These are phyloP conservation scores for Suillus bovinus DNA, from an alignment of 768 basidiomycete species.

Conservation along the genomic window DNA sequence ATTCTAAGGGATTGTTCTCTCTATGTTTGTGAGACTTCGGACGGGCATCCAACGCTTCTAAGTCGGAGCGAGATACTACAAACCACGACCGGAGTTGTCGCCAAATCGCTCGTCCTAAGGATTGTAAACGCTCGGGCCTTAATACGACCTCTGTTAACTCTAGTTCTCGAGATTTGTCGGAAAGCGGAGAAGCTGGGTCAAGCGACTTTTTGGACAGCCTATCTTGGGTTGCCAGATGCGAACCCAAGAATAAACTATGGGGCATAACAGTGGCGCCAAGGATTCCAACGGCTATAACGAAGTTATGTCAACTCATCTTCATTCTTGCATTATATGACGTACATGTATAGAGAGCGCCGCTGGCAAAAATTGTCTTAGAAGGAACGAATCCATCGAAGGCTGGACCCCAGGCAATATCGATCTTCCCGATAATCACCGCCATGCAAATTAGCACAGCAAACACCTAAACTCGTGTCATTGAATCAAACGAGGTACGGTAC, in stretches of 20 bases:
- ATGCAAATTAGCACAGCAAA: constrained; percentile 78
- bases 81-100: constrained; percentile 22
- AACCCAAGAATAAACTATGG: constrained; percentile 89
- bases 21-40: constrained; percentile 51
- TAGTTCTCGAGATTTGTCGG: neutral
- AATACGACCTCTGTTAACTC: neutral
- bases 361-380: constrained; percentile 58
- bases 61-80: constrained; percentile 23
- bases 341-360: constrained; percentile 68
- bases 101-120: neutral
- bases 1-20: constrained; percentile 54
- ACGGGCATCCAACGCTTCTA: constrained; percentile 21
- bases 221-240: constrained; percentile 82
- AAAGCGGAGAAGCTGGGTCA: constrained; percentile 10
- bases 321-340: constrained; percentile 23
- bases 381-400: constrained; percentile 80
- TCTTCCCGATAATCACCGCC: constrained; percentile 69
- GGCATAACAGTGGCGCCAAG: constrained; percentile 91
- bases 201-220: constrained; percentile 46
- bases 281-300: constrained; percentile 60
- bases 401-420: constrained; percentile 68
- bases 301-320: constrained; percentile 14
- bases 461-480: constrained; percentile 40
- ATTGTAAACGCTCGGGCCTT: constrained; percentile 4
- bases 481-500: constrained; percentile 7